Base-by-base conservation (phyloP, 352 stramenopile genomes). In the Phytopythium sindhum region DNA sequence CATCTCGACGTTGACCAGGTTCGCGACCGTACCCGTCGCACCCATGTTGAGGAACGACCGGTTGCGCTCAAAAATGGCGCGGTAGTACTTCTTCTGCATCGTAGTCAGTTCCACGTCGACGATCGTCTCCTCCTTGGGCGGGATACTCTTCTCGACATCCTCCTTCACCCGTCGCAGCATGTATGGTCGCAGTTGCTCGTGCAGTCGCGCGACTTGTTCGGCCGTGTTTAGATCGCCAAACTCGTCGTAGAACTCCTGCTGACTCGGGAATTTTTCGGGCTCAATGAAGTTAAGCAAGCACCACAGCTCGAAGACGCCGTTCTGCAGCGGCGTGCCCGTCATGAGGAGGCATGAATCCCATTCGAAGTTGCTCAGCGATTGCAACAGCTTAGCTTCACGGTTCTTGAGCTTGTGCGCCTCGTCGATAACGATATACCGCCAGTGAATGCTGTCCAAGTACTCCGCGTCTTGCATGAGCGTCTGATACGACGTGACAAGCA, bases 51-150 rank as follows among this genome's bases (percentile, higher is more conserved):
- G 77, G 61, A 97, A 97, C 23, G 84, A 83, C 14, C 91, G 85
- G 62, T 99, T 99, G 42, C 97, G 93, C 77, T 99, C 98, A 68
- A 99, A 99, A 63, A 99, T 99, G 41, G 98, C 98, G 47, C 88
- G 84, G 68, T 96, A 95, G 64, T 95, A 96, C 55, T 95, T 95
- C 74, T 99, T 99, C 74, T 99, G 98, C 73, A 99, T 90, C 19
- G 93, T 98, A 41, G 98, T 99, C n/a, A 99, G 84, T 73, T 99
- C 98, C 21, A 99, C 98, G 83, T 99, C 97, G 67, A 99, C 98
- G 42, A 99, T 96, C n/a, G 98, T 99, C 74, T 99, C 98, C 75
- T 99, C 96, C 65, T 98, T 98, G 26, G 92, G 88, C 11, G 96
- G 96, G 64, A 99, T 99, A 72, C 98, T 98, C 77, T 99, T 99